Evolutionary conservation across 2,329 filamentous ascomycete genomes (phyloP), one percentile per base, ranked within the genome.

Genomic region (Cordyceps pruinosa): DNA sequence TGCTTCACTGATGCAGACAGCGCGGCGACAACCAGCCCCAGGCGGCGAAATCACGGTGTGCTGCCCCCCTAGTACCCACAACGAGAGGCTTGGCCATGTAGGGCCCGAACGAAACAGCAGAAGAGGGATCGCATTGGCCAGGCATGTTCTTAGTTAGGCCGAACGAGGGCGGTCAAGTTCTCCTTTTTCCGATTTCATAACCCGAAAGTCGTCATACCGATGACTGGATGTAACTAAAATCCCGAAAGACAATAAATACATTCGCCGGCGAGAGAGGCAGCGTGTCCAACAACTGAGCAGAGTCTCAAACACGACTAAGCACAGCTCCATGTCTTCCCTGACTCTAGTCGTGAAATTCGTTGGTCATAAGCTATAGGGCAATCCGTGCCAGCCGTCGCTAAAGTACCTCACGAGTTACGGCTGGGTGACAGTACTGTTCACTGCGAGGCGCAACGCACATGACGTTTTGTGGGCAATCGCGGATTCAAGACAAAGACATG

Each of bases 31-130:
- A 68, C 47, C 61, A 62, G n/a, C 64, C 72, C 52, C 69, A 64
- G 21, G 62, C 62, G 2, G 69, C 72, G 0, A 57, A 32, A 6
- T 71, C 68, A 12, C 62, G 67, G 1, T 75, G 71, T 72, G 61
- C 66, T 41, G 21, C 32, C 66, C 73, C 39, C 70, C 75, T 39
- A 62, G 54, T 8, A 67, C 65, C 7, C 63, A 66, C 34, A 53
- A 56, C 9, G 46, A 35, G 30, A 5, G 51, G 23, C 57, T 56
- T 25, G 59, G 62, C 9, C 63, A 69, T 54, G 65, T 68, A 19
- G 63, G 65, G 5, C 58, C 62, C 5, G 64, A 63, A 2, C 65
- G 63, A 17, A 59, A 70, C 2, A 66, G 65, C 46, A 64, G 63
- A 5, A 72, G 25, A 73, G 48, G 66, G 37, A 1, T 41, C n/a